Evolutionary conservation across 2,329 filamentous ascomycete genomes (phyloP).

Genomic region (Diaporthe destruens): DNA sequence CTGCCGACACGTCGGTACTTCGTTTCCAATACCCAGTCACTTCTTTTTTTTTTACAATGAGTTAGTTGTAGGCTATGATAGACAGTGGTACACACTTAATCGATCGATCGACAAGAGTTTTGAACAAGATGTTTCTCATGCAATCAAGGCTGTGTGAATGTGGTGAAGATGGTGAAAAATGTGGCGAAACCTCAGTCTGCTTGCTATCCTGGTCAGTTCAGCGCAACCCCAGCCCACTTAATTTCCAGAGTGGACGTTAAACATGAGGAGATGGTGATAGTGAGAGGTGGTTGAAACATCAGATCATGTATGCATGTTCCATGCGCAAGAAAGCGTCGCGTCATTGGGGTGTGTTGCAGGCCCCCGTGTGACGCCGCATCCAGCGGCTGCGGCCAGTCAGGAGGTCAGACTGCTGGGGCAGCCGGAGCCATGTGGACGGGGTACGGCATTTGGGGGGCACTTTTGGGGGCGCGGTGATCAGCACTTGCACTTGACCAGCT

Average conservation of each 20-base stretch:
- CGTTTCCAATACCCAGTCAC: slow-evolving; percentile 25
- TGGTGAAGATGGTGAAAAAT: not conserved
- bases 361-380: slow-evolving; percentile 33
- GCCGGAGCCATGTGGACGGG: slow-evolving; percentile 10
- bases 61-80: slow-evolving; percentile 39
- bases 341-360: slow-evolving; percentile 25
- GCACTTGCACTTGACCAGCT: slow-evolving; percentile 33
- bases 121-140: not conserved
- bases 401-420: slow-evolving; percentile 33
- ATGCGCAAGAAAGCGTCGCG: slow-evolving; percentile 19
- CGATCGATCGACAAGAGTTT: slow-evolving; percentile 22
- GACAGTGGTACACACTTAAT: slow-evolving; percentile 22
- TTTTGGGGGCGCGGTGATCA: slow-evolving; percentile 26
- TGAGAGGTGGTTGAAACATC: slow-evolving; percentile 5
- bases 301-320: slow-evolving; percentile 7
- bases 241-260: not conserved
- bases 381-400: slow-evolving; percentile 35
- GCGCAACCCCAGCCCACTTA: not conserved
- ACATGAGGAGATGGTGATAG: not conserved
- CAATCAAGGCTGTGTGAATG: not conserved
- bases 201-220: not conserved
- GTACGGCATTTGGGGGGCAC: not conserved
- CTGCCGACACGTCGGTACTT: slow-evolving; percentile 1
- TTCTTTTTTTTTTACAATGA: not conserved
- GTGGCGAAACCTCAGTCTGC: not conserved